Base-by-base conservation (phyloP, 352 stramenopile genomes). In the Phytophthora litchii region DNA sequence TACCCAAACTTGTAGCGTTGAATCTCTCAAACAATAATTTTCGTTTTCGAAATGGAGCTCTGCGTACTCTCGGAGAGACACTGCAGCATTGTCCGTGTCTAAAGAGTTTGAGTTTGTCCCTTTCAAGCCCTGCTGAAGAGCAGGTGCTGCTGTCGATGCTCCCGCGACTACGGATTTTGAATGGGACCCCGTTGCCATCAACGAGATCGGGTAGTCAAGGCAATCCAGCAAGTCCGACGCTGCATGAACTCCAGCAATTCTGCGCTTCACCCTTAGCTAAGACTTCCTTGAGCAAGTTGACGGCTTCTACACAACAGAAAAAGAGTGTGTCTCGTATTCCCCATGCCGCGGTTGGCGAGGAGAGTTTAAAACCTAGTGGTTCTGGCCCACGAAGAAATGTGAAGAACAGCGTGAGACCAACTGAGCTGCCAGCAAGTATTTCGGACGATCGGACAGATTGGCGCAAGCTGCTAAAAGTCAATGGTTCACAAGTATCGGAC, bases 391-490 rank as follows among this genome's bases (percentile, higher is more conserved):
- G 41, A 54, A 29, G 45, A 3, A 67, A 23, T 38, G 31, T 34
- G 34, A 71, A 56, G n/a, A 84, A 53, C 43, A 87, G 77, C 14
- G 62, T 83, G 10, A 60, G 74, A 12, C 77, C 80, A 0, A 84
- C 66, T 0, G 77, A 87, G 20, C 50, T 64, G 6, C 80, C 74
- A 1, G 55, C 73, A 17, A 80, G 60, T 27, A 87, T 87, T 57
- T 80, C 77, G 13, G 80, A 89, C 21, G 80, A 89, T 19, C 65
- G 64, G 4, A 89, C 80, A 1, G 80, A 89, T 52, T 89, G 80
- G 80, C 66, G 64, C 34, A 89, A 89, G 25, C 44, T 87, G 32
- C 69, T 89, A 11, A 89, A 89, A 45, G 58, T 75, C 2, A 64
- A 54, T 43, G 44, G 49, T 7, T 44, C 56, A 1, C 62, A 71